Evolutionary conservation across 116 monocot genomes (phyloP), one percentile per base, ranked within the genome.

Genomic region (Iris pallida): DNA sequence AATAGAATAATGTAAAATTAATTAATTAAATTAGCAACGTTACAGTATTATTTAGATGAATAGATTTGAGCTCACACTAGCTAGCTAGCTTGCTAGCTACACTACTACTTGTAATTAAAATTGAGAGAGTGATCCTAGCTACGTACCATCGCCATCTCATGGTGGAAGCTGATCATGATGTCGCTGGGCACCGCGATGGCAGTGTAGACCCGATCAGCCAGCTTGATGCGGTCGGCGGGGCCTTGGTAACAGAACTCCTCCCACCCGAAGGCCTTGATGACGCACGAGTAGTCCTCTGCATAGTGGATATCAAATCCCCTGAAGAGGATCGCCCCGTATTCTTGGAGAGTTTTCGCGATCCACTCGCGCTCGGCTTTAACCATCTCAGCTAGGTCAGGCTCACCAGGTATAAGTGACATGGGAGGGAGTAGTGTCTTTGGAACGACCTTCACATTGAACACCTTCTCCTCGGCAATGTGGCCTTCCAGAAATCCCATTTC

Each of bases 311-410:
- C 16, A 63, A 82, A 82, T 0, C 81, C 76, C 1, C 81, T 53
- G 43, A 82, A 59, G 48, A 82, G 63, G n/a, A 82, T 49, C 3
- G 81, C 81, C 4, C 81, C 73, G 40, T 82, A 63, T 45, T 45
- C 13, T 4, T 63, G 9, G 46, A 82, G 53, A 0, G 18, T 8
- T 42, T 76, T 52, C 46, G 4, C 15, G 7, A 82, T 55, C 49
- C 5, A 4, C 59, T 8, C 57, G 2, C 45, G 54, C 44, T 70
- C 71, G 10, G 4, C 47, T 20, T 41, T 58, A 45, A 82, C 63
- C 57, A 69, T 8, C 66, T 51, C 68, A 41, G 16, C 57, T 5
- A 64, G 41, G 1, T 47, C 7, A 11, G 15, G 2, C n/a, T n/a
- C 41, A 19, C 18, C 19, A 7, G 52, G 46, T 41, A 41, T 42